Base-by-base conservation (phyloP, 2,329 filamentous ascomycete species). In the Alternaria dauci region DNA sequence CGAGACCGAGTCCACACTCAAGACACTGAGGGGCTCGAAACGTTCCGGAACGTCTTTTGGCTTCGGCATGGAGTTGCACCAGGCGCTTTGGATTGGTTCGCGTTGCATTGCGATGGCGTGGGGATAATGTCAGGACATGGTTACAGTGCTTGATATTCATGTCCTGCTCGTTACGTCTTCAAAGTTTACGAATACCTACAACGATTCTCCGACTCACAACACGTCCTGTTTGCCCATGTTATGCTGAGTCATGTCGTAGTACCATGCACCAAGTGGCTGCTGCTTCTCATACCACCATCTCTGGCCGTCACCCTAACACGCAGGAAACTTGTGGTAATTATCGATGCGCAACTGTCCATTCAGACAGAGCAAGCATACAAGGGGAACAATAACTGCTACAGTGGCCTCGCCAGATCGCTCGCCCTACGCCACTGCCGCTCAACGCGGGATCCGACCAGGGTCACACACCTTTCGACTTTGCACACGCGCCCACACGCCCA, bases 31-130 rank as follows among this genome's bases (percentile, higher is more conserved):
- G 20, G 32, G 11, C 18, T 16, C 1, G 39, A 23, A 23, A 34
- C 28, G 39, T 25, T 11, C 25, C 30, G 5, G 20, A 11, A 57
- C 47, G 28, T 52, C 36, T 44, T 51, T 42, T 50, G 50, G 28
- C n/a, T 48, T 48, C 20, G 55, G 44, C 39, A 59, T 61, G 53
- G 58, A 55, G 48, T 51, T 41, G 39, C 36, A 43, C 46, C n/a
- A 23, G 36, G 43, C 56, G 52, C 12, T 43, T 38, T 48, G 23
- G 14, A 34, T 36, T 48, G 30, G 56, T 56, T 25, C 46, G 61
- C 50, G 59, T 64, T 25, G 61, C 50, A 62, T 66, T 25, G 61
- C 55, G 32, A 54, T 39, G 61, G 63, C 61, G 61, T 63, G 16
- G 48, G 48, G 8, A 56, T 50, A 26, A 36, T 41, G 28, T 54